Base-by-base conservation (phyloP, 2,329 filamentous ascomycete species). In the Amylocarpus encephaloides region DNA sequence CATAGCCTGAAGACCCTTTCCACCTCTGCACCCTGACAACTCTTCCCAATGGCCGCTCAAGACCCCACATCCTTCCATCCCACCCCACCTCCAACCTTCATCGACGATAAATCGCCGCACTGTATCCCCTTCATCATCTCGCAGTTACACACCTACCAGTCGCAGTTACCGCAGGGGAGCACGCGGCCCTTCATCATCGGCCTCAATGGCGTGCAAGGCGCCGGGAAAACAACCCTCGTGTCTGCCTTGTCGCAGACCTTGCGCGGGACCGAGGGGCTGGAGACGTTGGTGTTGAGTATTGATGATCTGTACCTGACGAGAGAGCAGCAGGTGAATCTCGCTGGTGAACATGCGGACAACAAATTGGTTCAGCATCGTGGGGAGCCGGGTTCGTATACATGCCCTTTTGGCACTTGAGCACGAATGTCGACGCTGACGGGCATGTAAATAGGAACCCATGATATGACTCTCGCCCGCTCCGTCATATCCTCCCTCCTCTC, bases 221-320 rank as follows among this genome's bases (percentile, higher is more conserved):
- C 88, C 34, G 92, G 92, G 59, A 96, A 97, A 73, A 94, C 91
- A 3, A 94, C 91, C 11, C 78, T 95, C 62, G 90, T 91, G 34
- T 76, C 76, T 34, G 75, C 78, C 4, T 77, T 95, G 39, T 77
- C 73, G 53, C 59, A 68, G 3, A 77, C 72, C n/a, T 72, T 84
- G 39, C 68, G 70, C 32, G 70, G 71, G 11, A 67, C 74, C 16
- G 71, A 81, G 61, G 72, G 69, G 33, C 70, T 84, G 10, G 70
- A 73, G 38, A 78, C 78, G 2, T 69, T 78, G 40, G 78, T 82
- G 7, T 70, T 82, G 59, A 83, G 79, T 48, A 78, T 87, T 41
- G 84, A 88, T 64, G 84, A 88, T 65, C 72, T 88, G 41, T 88
- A 88, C 65, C 77, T 86, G 33, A 75, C 78, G 1, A 80, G 84